phyloP scores from a whole-genome alignment of 208 protist genomes.

The Histomonas meleagridis region DNA sequence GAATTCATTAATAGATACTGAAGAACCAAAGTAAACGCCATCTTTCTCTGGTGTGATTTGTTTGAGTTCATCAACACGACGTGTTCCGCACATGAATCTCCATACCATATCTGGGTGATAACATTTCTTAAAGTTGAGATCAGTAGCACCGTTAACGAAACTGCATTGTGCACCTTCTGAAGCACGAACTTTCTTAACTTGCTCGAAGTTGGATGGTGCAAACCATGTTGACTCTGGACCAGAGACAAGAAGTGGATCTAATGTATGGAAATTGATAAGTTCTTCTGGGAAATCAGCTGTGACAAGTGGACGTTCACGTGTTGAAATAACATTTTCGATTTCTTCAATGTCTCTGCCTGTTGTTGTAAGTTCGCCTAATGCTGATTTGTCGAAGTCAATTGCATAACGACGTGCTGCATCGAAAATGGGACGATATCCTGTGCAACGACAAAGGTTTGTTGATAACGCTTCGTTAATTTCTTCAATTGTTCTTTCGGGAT shows the following conservation, averaged over 20 bases:
- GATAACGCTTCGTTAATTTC: constrained; percentile 42
- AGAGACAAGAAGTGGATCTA: not conserved
- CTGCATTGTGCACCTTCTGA: not conserved
- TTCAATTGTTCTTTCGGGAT: not conserved
- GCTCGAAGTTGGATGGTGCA: not conserved
- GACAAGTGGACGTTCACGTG: not conserved
- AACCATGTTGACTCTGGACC: not conserved
- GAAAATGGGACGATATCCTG: constrained; percentile 68
- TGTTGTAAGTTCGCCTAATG: not conserved
- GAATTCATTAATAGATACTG: not conserved
- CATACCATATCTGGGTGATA: not conserved
- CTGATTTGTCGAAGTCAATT: constrained; percentile 38
- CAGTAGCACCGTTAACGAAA: not conserved
- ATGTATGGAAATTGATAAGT: not conserved
- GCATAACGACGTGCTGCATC: constrained; percentile 54
- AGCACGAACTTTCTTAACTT: not conserved
- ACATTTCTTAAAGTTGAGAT: not conserved
- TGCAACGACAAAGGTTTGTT: constrained; percentile 72
- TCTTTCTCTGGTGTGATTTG: not conserved
- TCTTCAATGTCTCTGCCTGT: not conserved
- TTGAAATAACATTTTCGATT: not conserved
- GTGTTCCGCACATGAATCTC: not conserved
- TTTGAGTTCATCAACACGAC: not conserved
- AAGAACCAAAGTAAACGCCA: not conserved
- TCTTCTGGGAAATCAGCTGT: constrained; percentile 10